These are phyloP conservation scores for Lodderomyces beijingensis DNA, from an alignment of 1,139 yeast genomes.

Conservation along the genomic window DNA sequence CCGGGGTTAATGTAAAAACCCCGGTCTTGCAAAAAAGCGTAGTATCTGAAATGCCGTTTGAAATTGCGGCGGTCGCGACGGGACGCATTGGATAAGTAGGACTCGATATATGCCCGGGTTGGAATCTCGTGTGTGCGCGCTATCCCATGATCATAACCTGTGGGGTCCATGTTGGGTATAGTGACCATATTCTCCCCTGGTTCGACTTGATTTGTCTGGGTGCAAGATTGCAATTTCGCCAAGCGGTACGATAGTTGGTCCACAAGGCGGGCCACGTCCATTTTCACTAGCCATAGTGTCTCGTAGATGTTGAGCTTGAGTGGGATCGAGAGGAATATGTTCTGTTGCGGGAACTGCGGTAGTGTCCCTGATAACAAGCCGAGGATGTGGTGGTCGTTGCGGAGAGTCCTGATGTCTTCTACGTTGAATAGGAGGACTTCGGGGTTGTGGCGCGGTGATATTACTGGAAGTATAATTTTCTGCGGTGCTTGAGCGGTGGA, in stretches of 20 bases:
- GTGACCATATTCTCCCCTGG: slow-evolving; percentile 6
- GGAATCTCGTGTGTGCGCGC: slow-evolving; percentile 6
- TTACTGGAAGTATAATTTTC: slow-evolving; percentile 17
- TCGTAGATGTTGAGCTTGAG: slow-evolving; percentile 72
- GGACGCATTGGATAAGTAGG: slow-evolving; percentile 5
- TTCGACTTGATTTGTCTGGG: background rate
- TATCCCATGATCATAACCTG: slow-evolving; percentile 8
- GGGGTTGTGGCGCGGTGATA: slow-evolving; percentile 26
- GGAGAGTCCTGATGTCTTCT: slow-evolving; percentile 46
- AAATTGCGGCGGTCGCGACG: slow-evolving; percentile 5
- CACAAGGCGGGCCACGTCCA: slow-evolving; percentile 35
- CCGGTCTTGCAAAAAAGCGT: slow-evolving; percentile 36
- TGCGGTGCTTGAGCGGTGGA: too few species aligned
- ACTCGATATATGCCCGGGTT: slow-evolving; percentile 8
- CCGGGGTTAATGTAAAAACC: slow-evolving; percentile 76
- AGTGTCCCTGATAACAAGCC: slow-evolving; percentile 82
- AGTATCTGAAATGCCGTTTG: slow-evolving; percentile 16
- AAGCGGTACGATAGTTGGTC: slow-evolving; percentile 20
- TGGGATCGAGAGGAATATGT: slow-evolving; percentile 79
- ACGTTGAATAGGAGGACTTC: slow-evolving; percentile 49
- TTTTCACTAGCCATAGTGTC: slow-evolving; percentile 56
- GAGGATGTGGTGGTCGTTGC: slow-evolving; percentile 49
- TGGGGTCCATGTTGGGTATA: slow-evolving; percentile 8
- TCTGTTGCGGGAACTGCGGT: slow-evolving; percentile 89
- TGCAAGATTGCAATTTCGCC: slow-evolving; percentile 1